Base-by-base conservation (phyloP, 108 stramenopile species). In the Parmales sp. region DNA sequence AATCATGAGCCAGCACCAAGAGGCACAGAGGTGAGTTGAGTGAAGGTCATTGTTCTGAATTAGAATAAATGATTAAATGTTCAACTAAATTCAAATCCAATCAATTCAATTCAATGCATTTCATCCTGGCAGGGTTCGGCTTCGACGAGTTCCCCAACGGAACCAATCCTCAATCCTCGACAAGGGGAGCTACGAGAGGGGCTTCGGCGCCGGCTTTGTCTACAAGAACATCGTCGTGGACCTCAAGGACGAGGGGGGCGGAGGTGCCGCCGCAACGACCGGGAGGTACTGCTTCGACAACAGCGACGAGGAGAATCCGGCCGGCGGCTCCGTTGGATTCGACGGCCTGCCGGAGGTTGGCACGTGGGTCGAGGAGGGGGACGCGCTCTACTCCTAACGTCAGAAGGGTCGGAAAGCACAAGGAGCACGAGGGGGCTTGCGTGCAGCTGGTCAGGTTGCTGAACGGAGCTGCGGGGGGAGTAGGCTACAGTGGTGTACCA, bases 91-190 rank as follows among this genome's bases (percentile, higher is more conserved):
- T n/a, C n/a, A n/a, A n/a, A n/a, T n/a, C n/a, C n/a, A n/a, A n/a
- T n/a, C n/a, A n/a, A n/a, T n/a, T n/a, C n/a, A n/a, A n/a, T n/a
- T n/a, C n/a, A n/a, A n/a, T n/a, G n/a, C n/a, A n/a, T n/a, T n/a
- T n/a, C n/a, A n/a, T n/a, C n/a, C n/a, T n/a, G n/a, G n/a, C n/a
- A n/a, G 86, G 90, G 75, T 98, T 82, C 72, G 87, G 87, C 50
- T 89, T 99, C 92, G 96, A 99, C 68, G 94, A 97, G 67, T 98
- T 95, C 71, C 96, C 98, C 63, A 90, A 94, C 66, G 97, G 97
- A 6, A 89, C 94, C 3, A 99, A 99, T 75, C 95, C 98, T 5
- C 97, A 90, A 98, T 99, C 72, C 81, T 99, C 39, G 97, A 94
- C 83, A 98, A 98, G 80, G 69, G 80, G 22, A 84, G 93, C 29